Evolutionary conservation across 116 monocot genomes (phyloP), one percentile per base, ranked within the genome.

Genomic region (Dioscorea cayenensis): DNA sequence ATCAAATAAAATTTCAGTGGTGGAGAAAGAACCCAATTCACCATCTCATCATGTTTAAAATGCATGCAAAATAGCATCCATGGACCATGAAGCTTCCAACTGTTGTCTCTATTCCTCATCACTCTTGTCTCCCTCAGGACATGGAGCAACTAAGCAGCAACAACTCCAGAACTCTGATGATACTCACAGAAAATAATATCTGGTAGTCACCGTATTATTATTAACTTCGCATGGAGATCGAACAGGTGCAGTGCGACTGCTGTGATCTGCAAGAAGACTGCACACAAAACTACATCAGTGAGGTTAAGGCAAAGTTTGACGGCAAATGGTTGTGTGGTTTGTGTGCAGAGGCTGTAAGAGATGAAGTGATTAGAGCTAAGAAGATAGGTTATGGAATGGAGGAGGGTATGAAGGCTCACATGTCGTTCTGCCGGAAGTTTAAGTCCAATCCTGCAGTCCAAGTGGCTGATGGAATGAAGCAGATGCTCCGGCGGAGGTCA

Each of bases 241-340:
- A 83, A 51, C 62, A 71, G 17, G 83, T 62, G 50, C 67, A 75
- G 61, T 83, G 78, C 28, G 82, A 82, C 60, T 82, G 82, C 66
- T 82, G 82, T 49, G 77, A 74, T 0, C 66, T 82, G 60, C 36
- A 51, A 10, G 83, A 83, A 71, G 83, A 83, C 50, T 83, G 83
- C 71, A 83, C 83, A 2, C 66, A 67, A 51, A 78, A 83, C 22
- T 83, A 83, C 71, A 83, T 83, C 29, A 51, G 23, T 17, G 67
- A 51, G 4, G 78, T 83, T 25, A 78, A 78, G 71, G 77, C 70
- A 7, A 72, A 64, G 37, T 83, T 78, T 49, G 71, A 60, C 4
- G 78, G 78, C 5, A 75, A 72, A 63, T 83, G 83, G 82, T 60
- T 82, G 16, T 82, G 82, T 36, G 82, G 82, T 25, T 77, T 82